Evolutionary conservation across 345 rosid species (phyloP), one percentile per base, ranked within the genome.

Genomic region (Sisymbrium irio): DNA sequence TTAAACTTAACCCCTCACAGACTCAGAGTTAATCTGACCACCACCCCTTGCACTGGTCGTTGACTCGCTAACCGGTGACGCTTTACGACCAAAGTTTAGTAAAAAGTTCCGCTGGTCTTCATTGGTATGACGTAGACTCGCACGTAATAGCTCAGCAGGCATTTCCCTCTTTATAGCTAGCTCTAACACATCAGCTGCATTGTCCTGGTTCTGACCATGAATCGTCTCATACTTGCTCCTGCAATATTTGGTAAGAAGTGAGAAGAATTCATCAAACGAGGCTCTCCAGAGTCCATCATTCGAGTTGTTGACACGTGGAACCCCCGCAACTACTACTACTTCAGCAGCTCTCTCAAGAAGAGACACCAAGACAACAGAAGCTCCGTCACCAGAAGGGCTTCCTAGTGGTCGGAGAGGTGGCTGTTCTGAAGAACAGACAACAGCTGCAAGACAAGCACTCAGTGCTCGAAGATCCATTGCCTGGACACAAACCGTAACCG

Each of bases 381-480:
- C 98, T 44, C 97, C 96, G 67, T 92, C 94, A 2, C 99, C 99
- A 2, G 94, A 83, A 41, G 93, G 75, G 64, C 96, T 90, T 64
- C 99, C 96, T 49, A 92, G 79, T 42, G 99, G 99, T 10, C 99
- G 84, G 36, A 96, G 90, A 9, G 98, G 99, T 1, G 99, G 99
- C 84, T 92, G 97, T 79, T 95, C 99, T 18, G 87, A 85, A 32
- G 99, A 95, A 73, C 99, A 95, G 71, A 95, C 99, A 70, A 95
- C 97, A 20, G 99, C 97, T 49, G 92, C 96, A 67, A 95, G 96
- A 80, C 99, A 95, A 30, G 89, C 93, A 69, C 99, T 86, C 13
- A 95, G 83, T 36, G 99, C 88, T 65, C 85, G 89, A 14, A 92
- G 87, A 72, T 95, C 97, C 99, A 95, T 95, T 41, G 84, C 84